Base-by-base conservation (phyloP, 257 asterid genomes). In the Plantago major region DNA sequence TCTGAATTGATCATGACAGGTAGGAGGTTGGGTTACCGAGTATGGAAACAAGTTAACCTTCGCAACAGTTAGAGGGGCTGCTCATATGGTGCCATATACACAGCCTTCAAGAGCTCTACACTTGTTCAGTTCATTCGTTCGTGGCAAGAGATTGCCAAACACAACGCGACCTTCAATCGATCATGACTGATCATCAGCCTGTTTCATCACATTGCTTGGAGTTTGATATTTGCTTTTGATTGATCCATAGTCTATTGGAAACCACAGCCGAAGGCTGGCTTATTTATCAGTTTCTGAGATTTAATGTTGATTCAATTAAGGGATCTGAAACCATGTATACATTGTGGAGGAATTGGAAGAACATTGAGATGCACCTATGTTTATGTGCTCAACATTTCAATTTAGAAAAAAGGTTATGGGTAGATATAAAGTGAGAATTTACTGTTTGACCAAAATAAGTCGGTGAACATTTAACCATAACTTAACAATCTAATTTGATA, bases 31-130 rank as follows among this genome's bases (percentile, higher is more conserved):
- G 95, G 80, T 70, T n/a, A 92, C 89, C 0, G 96, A 92, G 72
- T 92, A 92, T 65, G 99, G 97, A 33, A 79, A 82, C 42, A 3
- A 81, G 75, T 70, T 92, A 43, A 89, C 96, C 5, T 92, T 92
- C 58, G 97, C 96, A 1, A 92, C 99, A 0, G 97, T 89, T 3
- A 80, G 99, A 66, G 97, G 99, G 33, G 99, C 97, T 43, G 87
- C 99, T 63, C 99, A 92, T 73, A 92, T 92, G 99, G 99, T 92
- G 19, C 99, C 99, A 0, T 89, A 71, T 64, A 84, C 99, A 42
- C 96, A 92, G 88, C 99, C 97, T 5, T 73, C 90, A 4, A 84
- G 99, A 76, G 99, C 99, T 74, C 68, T 92, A 72, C 94, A 83
- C 71, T 73, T 92, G 30, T 92, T 92, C 80, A 86, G 95, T 47